Evolutionary conservation across 352 stramenopile species (phyloP).

Genomic region (Phytophthora litchii): DNA sequence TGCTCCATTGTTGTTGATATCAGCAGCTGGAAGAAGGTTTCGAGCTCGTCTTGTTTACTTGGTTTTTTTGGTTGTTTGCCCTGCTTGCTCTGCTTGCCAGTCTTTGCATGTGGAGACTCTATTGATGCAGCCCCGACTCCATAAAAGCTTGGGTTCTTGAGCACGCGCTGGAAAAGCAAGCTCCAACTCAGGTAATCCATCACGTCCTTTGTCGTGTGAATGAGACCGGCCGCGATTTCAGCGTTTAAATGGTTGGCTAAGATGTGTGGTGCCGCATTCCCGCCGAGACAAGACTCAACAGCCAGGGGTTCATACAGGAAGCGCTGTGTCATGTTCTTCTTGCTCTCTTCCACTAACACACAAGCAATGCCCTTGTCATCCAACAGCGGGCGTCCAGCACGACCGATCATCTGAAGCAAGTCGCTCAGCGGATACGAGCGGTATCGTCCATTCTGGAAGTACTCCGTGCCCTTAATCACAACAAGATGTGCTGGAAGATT

Average conservation of each 20-base stretch:
- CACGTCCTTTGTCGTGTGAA: slow-evolving; percentile 88
- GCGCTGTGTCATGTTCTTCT: slow-evolving; percentile 99
- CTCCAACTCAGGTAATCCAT: slow-evolving; percentile 98
- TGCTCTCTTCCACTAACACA: slow-evolving; percentile 97
- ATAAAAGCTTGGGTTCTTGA: slow-evolving; percentile 98
- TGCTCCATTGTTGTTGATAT: slow-evolving; percentile 76
- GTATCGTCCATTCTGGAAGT: slow-evolving; percentile 94
- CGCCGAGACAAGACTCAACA: slow-evolving; percentile 95
- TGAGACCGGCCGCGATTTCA: slow-evolving; percentile 93
- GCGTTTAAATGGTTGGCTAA: slow-evolving; percentile 95
- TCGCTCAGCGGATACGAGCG: slow-evolving; percentile 98
- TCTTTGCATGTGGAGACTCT: slow-evolving; percentile 3
- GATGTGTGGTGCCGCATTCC: slow-evolving; percentile 62
- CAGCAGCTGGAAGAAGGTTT: slow-evolving; percentile 86
- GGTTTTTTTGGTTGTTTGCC: slow-evolving; percentile 24
- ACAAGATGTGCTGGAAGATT: slow-evolving; percentile 98
- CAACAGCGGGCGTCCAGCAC: slow-evolving; percentile 95
- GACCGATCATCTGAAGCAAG: slow-evolving; percentile 99
- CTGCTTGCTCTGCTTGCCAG: slow-evolving; percentile 28
- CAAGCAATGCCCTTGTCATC: slow-evolving; percentile 96
- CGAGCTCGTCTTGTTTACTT: slow-evolving; percentile 37
- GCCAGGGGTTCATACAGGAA: slow-evolving; percentile 98
- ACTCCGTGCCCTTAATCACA: slow-evolving; percentile 99
- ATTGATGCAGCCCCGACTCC: slow-evolving; percentile 48
- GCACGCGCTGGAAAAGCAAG: slow-evolving; percentile 95